Percentiles rank a stretch among this genome's conserved stretches.
These are phyloP conservation scores for Achaetomium macrosporum DNA, from an alignment of 2,329 filamentous ascomycete species.

Conservation along the genomic window DNA sequence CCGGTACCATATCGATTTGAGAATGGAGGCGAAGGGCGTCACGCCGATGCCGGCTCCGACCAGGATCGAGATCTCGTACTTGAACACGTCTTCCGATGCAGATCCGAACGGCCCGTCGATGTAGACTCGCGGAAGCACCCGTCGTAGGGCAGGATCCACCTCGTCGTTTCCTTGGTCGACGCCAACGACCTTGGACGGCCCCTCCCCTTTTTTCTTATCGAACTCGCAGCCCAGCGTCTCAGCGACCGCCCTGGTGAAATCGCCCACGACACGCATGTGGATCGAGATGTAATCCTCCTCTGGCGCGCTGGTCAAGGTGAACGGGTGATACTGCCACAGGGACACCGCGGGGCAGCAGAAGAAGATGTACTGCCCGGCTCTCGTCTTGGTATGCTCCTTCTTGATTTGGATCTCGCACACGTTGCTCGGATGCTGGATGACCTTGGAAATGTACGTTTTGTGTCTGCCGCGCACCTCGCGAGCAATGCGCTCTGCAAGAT, in stretches of 20 bases:
- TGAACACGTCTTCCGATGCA: constrained; percentile 84
- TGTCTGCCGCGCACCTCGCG: constrained; percentile 74
- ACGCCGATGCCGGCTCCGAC: constrained; percentile 79
- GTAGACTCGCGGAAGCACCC: constrained; percentile 73
- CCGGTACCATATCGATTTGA: constrained; percentile 90
- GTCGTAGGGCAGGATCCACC: constrained; percentile 64
- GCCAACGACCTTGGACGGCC: constrained; percentile 60
- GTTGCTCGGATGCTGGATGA: constrained; percentile 82
- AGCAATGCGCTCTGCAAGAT: constrained; percentile 71
- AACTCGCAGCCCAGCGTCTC: constrained; percentile 70
- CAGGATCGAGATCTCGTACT: constrained; percentile 75
- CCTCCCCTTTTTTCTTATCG: constrained; percentile 49
- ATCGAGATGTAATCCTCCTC: constrained; percentile 89
- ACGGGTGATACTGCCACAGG: constrained; percentile 84
- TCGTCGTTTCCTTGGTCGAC: constrained; percentile 54
- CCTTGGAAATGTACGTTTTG: constrained; percentile 82
- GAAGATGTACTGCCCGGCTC: constrained; percentile 83
- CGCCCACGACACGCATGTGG: constrained; percentile 75
- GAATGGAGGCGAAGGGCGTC: constrained; percentile 79
- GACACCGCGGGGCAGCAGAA: constrained; percentile 81
- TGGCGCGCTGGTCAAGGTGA: constrained; percentile 78
- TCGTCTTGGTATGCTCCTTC: constrained; percentile 78
- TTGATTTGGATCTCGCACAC: constrained; percentile 90
- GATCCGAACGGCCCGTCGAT: constrained; percentile 82
- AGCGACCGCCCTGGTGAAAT: constrained; percentile 69